Conservation (phyloP, 1,284 basidiomycete species). For the Austroboletus niveus region DNA sequence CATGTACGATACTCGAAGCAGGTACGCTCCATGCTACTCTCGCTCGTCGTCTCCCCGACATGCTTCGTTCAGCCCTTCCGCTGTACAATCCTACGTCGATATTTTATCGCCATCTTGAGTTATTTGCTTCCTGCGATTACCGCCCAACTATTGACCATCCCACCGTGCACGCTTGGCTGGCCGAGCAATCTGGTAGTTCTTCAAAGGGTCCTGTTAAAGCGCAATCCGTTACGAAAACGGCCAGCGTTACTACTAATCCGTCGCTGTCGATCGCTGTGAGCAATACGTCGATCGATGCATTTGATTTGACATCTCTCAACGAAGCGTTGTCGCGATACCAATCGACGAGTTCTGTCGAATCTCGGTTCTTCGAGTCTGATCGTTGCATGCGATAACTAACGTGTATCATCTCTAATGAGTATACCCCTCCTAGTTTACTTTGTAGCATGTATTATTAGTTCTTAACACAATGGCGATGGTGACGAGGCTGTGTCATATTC, state of each 20-base stretch:
- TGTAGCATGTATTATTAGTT: slow-evolving; percentile 3
- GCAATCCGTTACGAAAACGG: slow-evolving; percentile 10
- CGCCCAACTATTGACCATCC: slow-evolving; percentile 42
- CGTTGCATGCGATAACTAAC: slow-evolving; percentile 2
- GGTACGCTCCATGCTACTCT: slow-evolving; percentile 31
- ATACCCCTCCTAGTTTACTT: slow-evolving; percentile 11
- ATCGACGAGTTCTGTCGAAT: slow-evolving; percentile 8
- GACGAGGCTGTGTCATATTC: background rate
- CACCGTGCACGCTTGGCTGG: slow-evolving; percentile 38
- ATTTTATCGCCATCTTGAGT: slow-evolving; percentile 47
- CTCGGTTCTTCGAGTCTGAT: background rate
- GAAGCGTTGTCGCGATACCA: slow-evolving; percentile 40
- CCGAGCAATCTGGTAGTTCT: slow-evolving; percentile 26
- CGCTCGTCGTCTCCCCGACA: background rate
- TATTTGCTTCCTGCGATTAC: slow-evolving; percentile 46
- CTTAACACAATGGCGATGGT: no score
- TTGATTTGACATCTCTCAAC: slow-evolving; percentile 41
- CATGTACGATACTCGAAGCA: slow-evolving; percentile 39
- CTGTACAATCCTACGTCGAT: slow-evolving; percentile 51
- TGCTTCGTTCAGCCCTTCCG: slow-evolving; percentile 43
- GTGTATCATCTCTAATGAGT: slow-evolving; percentile 5
- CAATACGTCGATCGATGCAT: slow-evolving; percentile 26
- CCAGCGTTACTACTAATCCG: slow-evolving; percentile 3
- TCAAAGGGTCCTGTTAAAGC: slow-evolving; percentile 12
- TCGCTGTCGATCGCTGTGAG: slow-evolving; percentile 14